Percentiles rank a stretch among this genome's conserved stretches.
Conservation (phyloP, 2,329 filamentous ascomycete genomes). For the Tolypocladium paradoxum region DNA sequence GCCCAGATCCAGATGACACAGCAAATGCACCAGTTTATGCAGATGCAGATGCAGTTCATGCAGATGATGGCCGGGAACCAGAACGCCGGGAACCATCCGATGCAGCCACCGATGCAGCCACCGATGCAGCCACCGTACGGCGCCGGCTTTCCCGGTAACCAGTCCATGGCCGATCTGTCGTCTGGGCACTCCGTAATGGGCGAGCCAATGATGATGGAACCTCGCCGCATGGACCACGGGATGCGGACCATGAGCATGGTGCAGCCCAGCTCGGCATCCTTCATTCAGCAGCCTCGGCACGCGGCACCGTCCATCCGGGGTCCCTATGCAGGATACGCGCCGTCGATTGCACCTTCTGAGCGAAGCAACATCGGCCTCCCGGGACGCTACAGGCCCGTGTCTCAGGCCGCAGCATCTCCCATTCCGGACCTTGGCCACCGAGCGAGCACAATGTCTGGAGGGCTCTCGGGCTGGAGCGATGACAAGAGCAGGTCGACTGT, state of each 20-base stretch:
- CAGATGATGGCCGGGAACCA: slow-evolving; percentile 56
- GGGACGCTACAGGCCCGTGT: slow-evolving; percentile 82
- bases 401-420: slow-evolving; percentile 39
- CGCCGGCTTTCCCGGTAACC: slow-evolving; percentile 16
- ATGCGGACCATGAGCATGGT: slow-evolving; percentile 77
- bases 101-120: slow-evolving; percentile 19
- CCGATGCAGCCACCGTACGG: slow-evolving; percentile 17
- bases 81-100: slow-evolving; percentile 12
- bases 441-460: slow-evolving; percentile 24
- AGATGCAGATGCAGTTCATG: slow-evolving; percentile 94
- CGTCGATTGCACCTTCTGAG: slow-evolving; percentile 91
- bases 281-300: slow-evolving; percentile 36
- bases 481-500: slow-evolving; percentile 21
- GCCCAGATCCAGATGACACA: slow-evolving; percentile 71
- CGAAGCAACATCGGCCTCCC: slow-evolving; percentile 88
- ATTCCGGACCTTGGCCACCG: slow-evolving; percentile 17
- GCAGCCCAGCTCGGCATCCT: slow-evolving; percentile 52
- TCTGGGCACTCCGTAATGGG: slow-evolving; percentile 36
- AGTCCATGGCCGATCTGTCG: slow-evolving; percentile 33
- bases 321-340: slow-evolving; percentile 55
- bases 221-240: slow-evolving; percentile 31
- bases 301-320: slow-evolving; percentile 17
- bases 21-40: slow-evolving; percentile 81
- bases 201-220: slow-evolving; percentile 33
- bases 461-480: slow-evolving; percentile 22